A percentile compares a stretch with the other conserved stretches of the same genome.
These are phyloP conservation scores for Chlamydomonas urium DNA, from an alignment of 139 green algal genomes.

Conservation along the genomic window DNA sequence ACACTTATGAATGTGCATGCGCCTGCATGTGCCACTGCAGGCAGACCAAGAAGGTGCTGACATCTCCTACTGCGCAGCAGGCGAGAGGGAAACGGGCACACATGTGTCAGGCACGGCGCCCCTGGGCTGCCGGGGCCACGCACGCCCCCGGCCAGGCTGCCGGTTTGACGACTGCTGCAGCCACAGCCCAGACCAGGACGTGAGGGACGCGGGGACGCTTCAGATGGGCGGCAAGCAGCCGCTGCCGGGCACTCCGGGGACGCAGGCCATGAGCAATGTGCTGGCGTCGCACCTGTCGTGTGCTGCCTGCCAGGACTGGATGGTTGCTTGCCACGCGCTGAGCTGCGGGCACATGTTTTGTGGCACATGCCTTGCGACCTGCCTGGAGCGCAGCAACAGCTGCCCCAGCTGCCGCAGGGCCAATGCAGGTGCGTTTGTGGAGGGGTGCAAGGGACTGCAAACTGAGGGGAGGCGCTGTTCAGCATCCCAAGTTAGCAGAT, in stretches of 20 bases:
- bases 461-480: neutral
- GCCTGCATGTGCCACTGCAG: too few relatives aligned
- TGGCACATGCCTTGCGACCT: conserved; percentile 55
- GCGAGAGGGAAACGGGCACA: too few relatives aligned
- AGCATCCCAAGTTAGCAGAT: neutral
- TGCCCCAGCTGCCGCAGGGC: conserved; percentile 39
- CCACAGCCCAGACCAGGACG: too few relatives aligned
- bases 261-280: conserved; percentile 14
- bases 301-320: conserved; percentile 40
- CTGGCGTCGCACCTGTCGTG: conserved; percentile 38
- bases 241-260: neutral
- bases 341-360: conserved; percentile 65
- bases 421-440: conserved; percentile 15
- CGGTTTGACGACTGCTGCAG: too few relatives aligned
- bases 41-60: too few relatives aligned
- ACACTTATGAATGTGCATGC: too few relatives aligned
- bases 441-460: neutral
- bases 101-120: too few relatives aligned
- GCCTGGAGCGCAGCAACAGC: conserved; percentile 28
- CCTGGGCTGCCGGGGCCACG: neutral
- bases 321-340: conserved; percentile 31
- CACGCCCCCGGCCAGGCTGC: too few relatives aligned
- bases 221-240: neutral
- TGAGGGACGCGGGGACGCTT: too few relatives aligned
- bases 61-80: too few relatives aligned